phyloP scores from a whole-genome alignment of 2,329 filamentous ascomycete species.

The Trichoderma gracile region DNA sequence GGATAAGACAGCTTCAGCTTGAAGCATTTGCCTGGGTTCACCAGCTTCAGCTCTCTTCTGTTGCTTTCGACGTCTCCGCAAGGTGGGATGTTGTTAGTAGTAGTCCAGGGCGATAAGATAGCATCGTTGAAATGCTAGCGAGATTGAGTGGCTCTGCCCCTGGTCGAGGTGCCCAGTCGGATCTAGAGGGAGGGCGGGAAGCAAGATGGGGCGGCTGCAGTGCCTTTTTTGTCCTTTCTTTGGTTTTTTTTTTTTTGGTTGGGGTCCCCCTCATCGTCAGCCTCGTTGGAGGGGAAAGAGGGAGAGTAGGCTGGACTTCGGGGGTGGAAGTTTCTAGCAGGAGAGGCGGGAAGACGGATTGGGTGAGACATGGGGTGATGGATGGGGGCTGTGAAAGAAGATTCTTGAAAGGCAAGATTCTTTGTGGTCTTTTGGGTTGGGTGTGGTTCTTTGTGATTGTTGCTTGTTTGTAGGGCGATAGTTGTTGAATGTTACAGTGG shows the following conservation, averaged over 20 bases:
- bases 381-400: too few species aligned
- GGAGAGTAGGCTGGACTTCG: background rate
- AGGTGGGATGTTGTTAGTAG: conserved; percentile 3
- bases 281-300: background rate
- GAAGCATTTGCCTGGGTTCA: background rate
- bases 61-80: conserved; percentile 5
- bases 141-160: background rate
- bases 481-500: too few species aligned
- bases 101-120: conserved; percentile 10
- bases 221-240: background rate
- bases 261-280: conserved; percentile 22
- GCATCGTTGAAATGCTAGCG: background rate
- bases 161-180: conserved; percentile 12
- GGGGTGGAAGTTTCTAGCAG: conserved; percentile 17
- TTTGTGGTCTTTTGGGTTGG: too few species aligned
- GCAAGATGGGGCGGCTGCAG: conserved; percentile 2
- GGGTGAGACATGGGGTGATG: background rate
- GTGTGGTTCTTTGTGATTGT: too few species aligned
- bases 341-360: background rate
- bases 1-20: background rate
- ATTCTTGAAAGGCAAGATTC: too few species aligned
- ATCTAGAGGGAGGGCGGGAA: conserved; percentile 10
- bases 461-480: too few species aligned
- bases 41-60: conserved; percentile 1
- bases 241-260: too few species aligned